A percentile compares a stretch with the other conserved stretches of the same genome.
Evolutionary conservation across 2,329 filamentous ascomycete species (phyloP).

Genomic region (Penicillium brevicompactum): DNA sequence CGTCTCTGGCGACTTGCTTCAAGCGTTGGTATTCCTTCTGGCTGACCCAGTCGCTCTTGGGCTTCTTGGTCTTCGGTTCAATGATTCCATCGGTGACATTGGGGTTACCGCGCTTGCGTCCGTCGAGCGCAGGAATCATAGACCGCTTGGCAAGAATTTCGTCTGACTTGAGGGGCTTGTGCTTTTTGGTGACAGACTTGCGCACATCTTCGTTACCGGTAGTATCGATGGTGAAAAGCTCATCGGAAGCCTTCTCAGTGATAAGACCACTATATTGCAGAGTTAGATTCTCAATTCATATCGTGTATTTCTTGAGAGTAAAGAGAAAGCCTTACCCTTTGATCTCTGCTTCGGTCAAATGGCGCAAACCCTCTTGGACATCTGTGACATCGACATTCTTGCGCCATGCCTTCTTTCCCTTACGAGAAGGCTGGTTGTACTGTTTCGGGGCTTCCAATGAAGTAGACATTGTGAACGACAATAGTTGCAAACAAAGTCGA

Average conservation of each 20-base stretch:
- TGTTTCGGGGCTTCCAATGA: conserved; percentile 67
- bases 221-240: conserved; percentile 84
- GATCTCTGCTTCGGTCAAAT: conserved; percentile 86
- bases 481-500: conserved; percentile 3
- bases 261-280: conserved; percentile 71
- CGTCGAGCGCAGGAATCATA: conserved; percentile 74
- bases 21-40: conserved; percentile 81
- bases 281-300: conserved; percentile 14
- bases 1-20: conserved; percentile 75
- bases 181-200: conserved; percentile 65
- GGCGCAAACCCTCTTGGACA: conserved; percentile 77
- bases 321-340: conserved; percentile 63
- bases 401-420: conserved; percentile 98
- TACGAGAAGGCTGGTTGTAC: conserved; percentile 85
- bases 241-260: conserved; percentile 76
- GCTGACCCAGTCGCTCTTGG: conserved; percentile 76
- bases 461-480: conserved; percentile 35
- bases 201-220: conserved; percentile 68
- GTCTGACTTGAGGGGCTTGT: conserved; percentile 83
- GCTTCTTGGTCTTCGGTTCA: conserved; percentile 68
- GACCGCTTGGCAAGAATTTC: conserved; percentile 88
- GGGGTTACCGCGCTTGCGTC: conserved; percentile 72
- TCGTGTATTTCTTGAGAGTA: not conserved
- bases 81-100: conserved; percentile 74
- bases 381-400: conserved; percentile 96